A percentile compares a stretch with the other conserved stretches of the same genome.
These are phyloP conservation scores for Cicer pinnatifidum DNA, from an alignment of 306 rosid species.

Conservation along the genomic window DNA sequence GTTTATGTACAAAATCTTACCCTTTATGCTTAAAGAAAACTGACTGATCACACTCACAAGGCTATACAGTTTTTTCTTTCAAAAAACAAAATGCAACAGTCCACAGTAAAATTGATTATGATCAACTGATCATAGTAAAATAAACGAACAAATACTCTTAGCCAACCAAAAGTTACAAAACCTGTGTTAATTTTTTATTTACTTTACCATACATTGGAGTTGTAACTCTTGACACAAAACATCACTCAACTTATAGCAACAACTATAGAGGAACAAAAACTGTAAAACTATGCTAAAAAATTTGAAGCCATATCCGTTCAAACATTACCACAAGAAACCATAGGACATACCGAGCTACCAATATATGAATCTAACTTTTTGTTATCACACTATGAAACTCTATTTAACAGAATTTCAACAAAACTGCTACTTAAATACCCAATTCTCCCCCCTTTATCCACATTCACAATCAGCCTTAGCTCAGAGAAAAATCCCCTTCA, in stretches of 20 bases:
- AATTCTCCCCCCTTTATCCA: conserved; percentile 38
- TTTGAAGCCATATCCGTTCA: conserved; percentile 17
- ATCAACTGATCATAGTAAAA: conserved; percentile 10
- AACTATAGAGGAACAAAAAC: conserved; percentile 29
- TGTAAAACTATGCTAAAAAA: conserved; percentile 13
- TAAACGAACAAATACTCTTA: conserved; percentile 10
- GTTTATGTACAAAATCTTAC: conserved; percentile 4
- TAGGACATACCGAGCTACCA: conserved; percentile 20
- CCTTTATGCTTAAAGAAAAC: conserved; percentile 5
- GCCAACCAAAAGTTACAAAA: conserved; percentile 8
- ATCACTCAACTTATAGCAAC: conserved; percentile 36
- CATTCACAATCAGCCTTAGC: conserved; percentile 40
- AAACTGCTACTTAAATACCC: conserved; percentile 22
- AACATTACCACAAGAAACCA: conserved; percentile 40
- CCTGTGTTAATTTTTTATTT: conserved; percentile 5
- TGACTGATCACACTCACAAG: conserved; percentile 16
- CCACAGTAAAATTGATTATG: conserved; percentile 16
- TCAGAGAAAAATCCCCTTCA: conserved; percentile 35
- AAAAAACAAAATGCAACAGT: background rate
- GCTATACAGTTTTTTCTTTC: background rate
- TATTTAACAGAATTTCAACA: conserved; percentile 19
- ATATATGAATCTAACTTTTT: conserved; percentile 39
- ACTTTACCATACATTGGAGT: conserved; percentile 29
- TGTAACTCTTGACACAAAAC: conserved; percentile 23
- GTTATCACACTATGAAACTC: conserved; percentile 40